phyloP scores from a whole-genome alignment of 331 rosid species.

The Quercus lobata region DNA sequence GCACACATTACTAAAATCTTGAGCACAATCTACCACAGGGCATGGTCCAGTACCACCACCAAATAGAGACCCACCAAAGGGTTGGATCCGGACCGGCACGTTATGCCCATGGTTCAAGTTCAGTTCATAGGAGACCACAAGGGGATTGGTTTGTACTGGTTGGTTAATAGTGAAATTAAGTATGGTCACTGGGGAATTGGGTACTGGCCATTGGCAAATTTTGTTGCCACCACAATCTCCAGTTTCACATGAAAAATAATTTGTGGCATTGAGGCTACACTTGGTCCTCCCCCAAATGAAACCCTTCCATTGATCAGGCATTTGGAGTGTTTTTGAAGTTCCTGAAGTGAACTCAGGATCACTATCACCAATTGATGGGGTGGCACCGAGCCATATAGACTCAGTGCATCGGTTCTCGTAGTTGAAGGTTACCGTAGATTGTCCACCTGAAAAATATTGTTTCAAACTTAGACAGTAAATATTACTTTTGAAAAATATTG shows the following conservation, averaged over 20 bases:
- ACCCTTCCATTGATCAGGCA: constrained; percentile 35
- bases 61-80: constrained; percentile 25
- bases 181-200: constrained; percentile 8
- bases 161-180: constrained; percentile 18
- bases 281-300: constrained; percentile 36
- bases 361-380: constrained; percentile 17
- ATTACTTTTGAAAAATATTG: no score
- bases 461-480: no score
- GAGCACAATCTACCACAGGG: constrained; percentile 24
- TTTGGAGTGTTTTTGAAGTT: not conserved
- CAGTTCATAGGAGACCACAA: not conserved
- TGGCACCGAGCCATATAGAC: constrained; percentile 21
- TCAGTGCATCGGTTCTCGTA: constrained; percentile 21
- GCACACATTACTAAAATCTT: constrained; percentile 16
- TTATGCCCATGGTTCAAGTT: constrained; percentile 41
- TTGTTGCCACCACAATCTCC: constrained; percentile 32
- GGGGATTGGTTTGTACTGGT: no score
- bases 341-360: not conserved
- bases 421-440: constrained; percentile 8
- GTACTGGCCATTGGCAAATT: not conserved
- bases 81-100: constrained; percentile 14
- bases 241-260: constrained; percentile 36
- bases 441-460: constrained; percentile 15
- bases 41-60: constrained; percentile 32
- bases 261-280: constrained; percentile 21